These are phyloP conservation scores for Phaeotremella fagi DNA, from an alignment of 768 basidiomycete species.

Conservation along the genomic window DNA sequence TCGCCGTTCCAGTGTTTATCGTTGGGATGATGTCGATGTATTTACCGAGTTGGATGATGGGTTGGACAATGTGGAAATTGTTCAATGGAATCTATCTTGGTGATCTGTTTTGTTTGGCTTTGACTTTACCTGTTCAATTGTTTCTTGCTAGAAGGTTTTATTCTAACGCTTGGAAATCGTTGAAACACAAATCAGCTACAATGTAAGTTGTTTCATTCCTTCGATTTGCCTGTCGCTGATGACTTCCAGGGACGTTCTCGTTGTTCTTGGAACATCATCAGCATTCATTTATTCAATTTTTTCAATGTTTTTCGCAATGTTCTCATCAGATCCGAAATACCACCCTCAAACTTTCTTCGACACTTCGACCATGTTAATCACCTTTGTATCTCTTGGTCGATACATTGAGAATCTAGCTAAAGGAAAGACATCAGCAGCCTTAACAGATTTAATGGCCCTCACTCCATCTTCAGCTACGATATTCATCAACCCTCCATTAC, in stretches of 20 bases:
- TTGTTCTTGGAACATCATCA: constrained; percentile 89
- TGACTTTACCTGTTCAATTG: constrained; percentile 89
- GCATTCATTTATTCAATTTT: constrained; percentile 86
- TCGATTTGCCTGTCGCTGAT: neutral
- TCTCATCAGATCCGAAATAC: constrained; percentile 56
- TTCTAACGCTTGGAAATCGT: constrained; percentile 78
- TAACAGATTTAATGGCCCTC: constrained; percentile 93
- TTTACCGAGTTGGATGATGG: constrained; percentile 47
- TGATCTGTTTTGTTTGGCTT: constrained; percentile 66
- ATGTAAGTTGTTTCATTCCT: constrained; percentile 55
- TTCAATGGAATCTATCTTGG: constrained; percentile 69
- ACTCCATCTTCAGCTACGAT: constrained; percentile 93
- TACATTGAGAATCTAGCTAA: constrained; percentile 96
- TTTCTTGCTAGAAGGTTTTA: constrained; percentile 88
- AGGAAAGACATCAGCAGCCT: constrained; percentile 90
- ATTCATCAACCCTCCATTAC: constrained; percentile 65
- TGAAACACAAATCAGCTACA: constrained; percentile 82
- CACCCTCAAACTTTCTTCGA: constrained; percentile 93
- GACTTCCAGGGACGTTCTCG: constrained; percentile 66
- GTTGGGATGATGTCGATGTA: constrained; percentile 74
- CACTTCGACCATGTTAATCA: constrained; percentile 97
- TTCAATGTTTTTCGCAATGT: constrained; percentile 60
- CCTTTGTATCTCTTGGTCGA: constrained; percentile 91
- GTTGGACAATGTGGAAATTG: constrained; percentile 51
- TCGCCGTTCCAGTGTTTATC: constrained; percentile 92